Percentiles rank a stretch among this genome's conserved stretches.
phyloP scores from a whole-genome alignment of 2,329 filamentous ascomycete genomes.

The Colletotrichum liriopes region DNA sequence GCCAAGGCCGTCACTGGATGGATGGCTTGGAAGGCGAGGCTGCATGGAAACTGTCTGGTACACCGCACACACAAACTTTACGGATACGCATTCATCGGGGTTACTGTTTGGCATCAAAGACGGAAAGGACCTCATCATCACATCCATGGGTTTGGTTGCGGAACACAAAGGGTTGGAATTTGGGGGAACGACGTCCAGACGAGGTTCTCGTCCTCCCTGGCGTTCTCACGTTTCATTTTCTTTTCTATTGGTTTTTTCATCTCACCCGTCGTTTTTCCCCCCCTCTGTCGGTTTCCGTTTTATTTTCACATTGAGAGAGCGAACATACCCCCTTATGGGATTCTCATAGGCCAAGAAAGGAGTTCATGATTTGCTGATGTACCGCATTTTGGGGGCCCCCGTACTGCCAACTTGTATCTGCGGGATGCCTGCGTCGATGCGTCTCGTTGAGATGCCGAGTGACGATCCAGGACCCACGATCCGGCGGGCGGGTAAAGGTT shows the following conservation, averaged over 20 bases:
- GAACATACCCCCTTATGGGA: constrained; percentile 39
- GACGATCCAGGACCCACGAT: constrained; percentile 11
- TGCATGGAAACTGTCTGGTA: constrained; percentile 34
- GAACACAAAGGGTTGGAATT: constrained; percentile 10
- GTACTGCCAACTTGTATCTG: background rate
- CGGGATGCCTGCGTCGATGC: background rate
- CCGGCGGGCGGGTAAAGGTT: constrained; percentile 1
- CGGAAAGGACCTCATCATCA: constrained; percentile 34
- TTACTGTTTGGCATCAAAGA: constrained; percentile 40
- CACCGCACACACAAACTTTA: constrained; percentile 20
- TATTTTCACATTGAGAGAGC: constrained; percentile 21
- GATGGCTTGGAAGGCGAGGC: constrained; percentile 24
- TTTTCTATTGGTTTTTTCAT: constrained; percentile 1
- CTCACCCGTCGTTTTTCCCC: constrained; percentile 1
- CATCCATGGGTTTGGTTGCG: constrained; percentile 6
- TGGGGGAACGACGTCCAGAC: constrained; percentile 17
- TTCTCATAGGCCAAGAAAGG: constrained; percentile 35
- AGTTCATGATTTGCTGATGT: constrained; percentile 31
- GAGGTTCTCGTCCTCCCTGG: constrained; percentile 2
- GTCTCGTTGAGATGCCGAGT: background rate
- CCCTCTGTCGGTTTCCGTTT: background rate
- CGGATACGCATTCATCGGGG: constrained; percentile 39
- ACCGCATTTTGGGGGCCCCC: too few relatives aligned
- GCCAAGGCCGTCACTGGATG: constrained; percentile 9
- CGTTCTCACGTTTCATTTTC: constrained; percentile 17